These are phyloP conservation scores for Arbutus unedo DNA, from an alignment of 148 eudicot genomes.

Conservation along the genomic window DNA sequence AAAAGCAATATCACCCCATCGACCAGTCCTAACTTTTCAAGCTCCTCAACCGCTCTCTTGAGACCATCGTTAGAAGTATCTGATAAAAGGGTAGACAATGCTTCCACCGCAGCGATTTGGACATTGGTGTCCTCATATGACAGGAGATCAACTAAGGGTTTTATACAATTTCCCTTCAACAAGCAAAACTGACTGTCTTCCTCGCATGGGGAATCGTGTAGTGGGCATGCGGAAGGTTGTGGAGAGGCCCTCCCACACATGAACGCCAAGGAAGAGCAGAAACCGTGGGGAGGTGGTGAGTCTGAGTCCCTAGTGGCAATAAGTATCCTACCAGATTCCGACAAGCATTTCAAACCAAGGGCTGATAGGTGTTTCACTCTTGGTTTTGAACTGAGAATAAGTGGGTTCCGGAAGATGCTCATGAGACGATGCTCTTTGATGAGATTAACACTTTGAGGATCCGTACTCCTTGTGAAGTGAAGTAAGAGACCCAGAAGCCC, in stretches of 20 bases:
- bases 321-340: constrained; percentile 40
- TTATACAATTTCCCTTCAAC: constrained; percentile 47
- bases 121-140: constrained; percentile 40
- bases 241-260: constrained; percentile 39
- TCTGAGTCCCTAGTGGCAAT: constrained; percentile 39
- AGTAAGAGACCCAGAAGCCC: constrained; percentile 65
- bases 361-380: constrained; percentile 48
- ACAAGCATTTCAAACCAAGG: constrained; percentile 50
- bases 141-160: constrained; percentile 48
- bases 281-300: constrained; percentile 46
- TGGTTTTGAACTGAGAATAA: constrained; percentile 37
- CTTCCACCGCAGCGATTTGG: constrained; percentile 52
- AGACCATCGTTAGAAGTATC: constrained; percentile 23
- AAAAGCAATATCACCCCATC: constrained; percentile 46
- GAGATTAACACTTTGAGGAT: constrained; percentile 32
- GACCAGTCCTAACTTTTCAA: constrained; percentile 45
- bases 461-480: constrained; percentile 45
- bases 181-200: constrained; percentile 52
- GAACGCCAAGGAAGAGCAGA: constrained; percentile 56
- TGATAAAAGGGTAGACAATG: constrained; percentile 52
- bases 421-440: constrained; percentile 51
- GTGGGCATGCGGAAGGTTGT: constrained; percentile 39
- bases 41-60: constrained; percentile 47
- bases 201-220: constrained; percentile 55
- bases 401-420: constrained; percentile 41